These are phyloP conservation scores for Pseudopediastrum boryanum DNA, from an alignment of 139 green algal species.

Conservation along the genomic window DNA sequence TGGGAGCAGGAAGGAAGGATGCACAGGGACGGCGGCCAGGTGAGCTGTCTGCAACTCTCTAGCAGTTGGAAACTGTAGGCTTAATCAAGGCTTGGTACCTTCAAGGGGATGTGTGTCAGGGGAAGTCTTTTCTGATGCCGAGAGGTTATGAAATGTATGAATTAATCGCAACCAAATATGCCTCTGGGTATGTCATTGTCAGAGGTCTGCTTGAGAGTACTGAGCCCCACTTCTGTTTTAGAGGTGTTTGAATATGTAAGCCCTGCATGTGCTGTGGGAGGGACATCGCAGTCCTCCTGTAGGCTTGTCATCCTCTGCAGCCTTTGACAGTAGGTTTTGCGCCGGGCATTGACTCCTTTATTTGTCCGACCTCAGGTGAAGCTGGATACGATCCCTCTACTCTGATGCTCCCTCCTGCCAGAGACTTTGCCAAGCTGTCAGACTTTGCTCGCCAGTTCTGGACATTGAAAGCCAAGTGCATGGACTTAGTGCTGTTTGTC, in stretches of 20 bases:
- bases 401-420: conserved; percentile 52
- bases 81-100: background rate
- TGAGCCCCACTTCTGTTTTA: background rate
- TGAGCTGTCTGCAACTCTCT: background rate
- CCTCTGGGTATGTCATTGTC: background rate
- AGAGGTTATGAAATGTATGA: background rate
- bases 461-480: conserved; percentile 52
- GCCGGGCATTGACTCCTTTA: background rate
- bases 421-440: conserved; percentile 39
- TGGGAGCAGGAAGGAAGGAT: conserved; percentile 47
- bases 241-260: background rate
- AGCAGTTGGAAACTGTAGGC: background rate
- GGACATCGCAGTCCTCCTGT: background rate
- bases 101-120: too few relatives aligned
- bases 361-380: conserved; percentile 24
- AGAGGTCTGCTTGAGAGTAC: background rate
- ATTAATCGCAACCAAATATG: background rate
- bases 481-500: conserved; percentile 77
- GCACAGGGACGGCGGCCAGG: conserved; percentile 37
- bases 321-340: background rate
- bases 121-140: too few relatives aligned
- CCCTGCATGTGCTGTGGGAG: too few relatives aligned
- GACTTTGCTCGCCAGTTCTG: conserved; percentile 48
- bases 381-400: conserved; percentile 66
- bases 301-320: background rate